A percentile compares a stretch with the other conserved stretches of the same genome.
Evolutionary conservation across 176 grass and related monocot genomes (phyloP).

Genomic region (Bolboschoenus planiculmis): DNA sequence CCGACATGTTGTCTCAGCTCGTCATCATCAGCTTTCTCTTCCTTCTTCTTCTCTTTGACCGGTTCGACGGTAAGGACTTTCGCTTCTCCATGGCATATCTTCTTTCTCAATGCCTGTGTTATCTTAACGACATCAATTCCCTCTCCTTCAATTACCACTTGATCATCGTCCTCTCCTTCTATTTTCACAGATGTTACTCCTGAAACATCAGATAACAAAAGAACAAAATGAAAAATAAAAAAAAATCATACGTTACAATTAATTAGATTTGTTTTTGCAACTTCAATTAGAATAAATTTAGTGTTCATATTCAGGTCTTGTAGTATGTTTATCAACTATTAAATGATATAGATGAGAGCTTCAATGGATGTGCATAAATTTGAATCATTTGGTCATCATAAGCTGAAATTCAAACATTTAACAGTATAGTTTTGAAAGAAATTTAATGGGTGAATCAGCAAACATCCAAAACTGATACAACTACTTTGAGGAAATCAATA

Average conservation of each 20-base stretch:
- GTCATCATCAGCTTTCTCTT: not conserved
- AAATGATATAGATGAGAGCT: too few relatives aligned
- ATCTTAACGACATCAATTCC: not conserved
- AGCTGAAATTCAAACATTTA: too few relatives aligned
- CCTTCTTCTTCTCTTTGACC: not conserved
- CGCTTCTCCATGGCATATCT: not conserved
- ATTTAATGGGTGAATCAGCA: too few relatives aligned
- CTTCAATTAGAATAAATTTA: not conserved
- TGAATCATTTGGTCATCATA: too few relatives aligned
- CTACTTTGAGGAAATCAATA: too few relatives aligned
- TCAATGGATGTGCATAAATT: too few relatives aligned
- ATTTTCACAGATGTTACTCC: not conserved
- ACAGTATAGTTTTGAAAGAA: too few relatives aligned
- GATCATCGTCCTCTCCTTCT: not conserved
- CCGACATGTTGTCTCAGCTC: not conserved
- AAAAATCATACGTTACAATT: not conserved
- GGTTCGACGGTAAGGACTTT: not conserved
- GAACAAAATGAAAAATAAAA: not conserved
- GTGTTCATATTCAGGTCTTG: not conserved
- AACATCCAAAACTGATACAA: too few relatives aligned
- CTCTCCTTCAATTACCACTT: not conserved
- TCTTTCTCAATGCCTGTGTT: not conserved
- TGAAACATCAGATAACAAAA: not conserved
- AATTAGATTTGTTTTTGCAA: not conserved
- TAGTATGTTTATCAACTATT: too few relatives aligned